Conservation (phyloP, 2,329 filamentous ascomycete genomes). For the Furcasterigmium furcatum region DNA sequence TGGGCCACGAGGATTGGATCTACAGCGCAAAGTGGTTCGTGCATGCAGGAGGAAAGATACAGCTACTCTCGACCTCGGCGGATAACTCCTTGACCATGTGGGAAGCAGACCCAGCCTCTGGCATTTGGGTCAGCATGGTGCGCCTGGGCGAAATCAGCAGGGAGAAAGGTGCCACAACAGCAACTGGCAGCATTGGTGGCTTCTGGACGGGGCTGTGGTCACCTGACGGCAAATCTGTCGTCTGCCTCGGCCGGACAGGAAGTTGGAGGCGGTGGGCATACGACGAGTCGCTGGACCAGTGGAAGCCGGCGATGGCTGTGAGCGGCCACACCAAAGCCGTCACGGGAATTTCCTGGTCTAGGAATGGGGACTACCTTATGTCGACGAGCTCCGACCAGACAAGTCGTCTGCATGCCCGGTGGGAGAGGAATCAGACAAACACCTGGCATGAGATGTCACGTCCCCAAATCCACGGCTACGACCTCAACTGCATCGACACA, state of each 20-base stretch:
- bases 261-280: constrained; percentile 88
- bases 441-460: constrained; percentile 96
- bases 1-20: constrained; percentile 98
- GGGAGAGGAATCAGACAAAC: constrained; percentile 48
- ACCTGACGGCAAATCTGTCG: constrained; percentile 69
- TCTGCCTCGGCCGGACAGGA: constrained; percentile 84
- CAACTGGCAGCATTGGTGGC: constrained; percentile 90
- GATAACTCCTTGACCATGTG: constrained; percentile 94
- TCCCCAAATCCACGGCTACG: constrained; percentile 97
- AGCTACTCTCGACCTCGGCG: constrained; percentile 84
- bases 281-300: constrained; percentile 58
- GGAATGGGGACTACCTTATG: constrained; percentile 76
- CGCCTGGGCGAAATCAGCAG: constrained; percentile 90
- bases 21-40: constrained; percentile 80
- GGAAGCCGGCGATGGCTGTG: constrained; percentile 74
- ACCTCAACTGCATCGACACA: constrained; percentile 88
- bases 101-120: constrained; percentile 79
- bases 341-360: constrained; percentile 80
- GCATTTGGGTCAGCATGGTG: constrained; percentile 85
- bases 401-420: constrained; percentile 79
- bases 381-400: constrained; percentile 93
- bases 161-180: constrained; percentile 93
- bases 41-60: constrained; percentile 48
- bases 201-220: constrained; percentile 97
- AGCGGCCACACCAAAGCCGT: constrained; percentile 82